phyloP scores from a whole-genome alignment of 192 early-diverging fungal genomes.

The Podila epicladia region DNA sequence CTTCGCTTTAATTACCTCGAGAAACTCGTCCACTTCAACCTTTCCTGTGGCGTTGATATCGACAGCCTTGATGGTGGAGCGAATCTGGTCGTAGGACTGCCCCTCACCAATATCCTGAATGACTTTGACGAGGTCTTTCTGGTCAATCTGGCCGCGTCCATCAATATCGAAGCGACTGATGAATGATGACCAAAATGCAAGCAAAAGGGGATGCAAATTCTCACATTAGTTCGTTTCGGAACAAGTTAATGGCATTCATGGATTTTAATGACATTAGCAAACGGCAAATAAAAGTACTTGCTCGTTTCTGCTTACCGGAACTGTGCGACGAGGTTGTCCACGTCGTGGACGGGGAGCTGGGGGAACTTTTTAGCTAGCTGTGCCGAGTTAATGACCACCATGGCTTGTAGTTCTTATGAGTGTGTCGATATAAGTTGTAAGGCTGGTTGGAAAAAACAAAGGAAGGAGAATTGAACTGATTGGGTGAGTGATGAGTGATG shows the following conservation, averaged over 20 bases:
- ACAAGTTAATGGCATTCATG: background rate
- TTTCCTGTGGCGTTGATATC: conserved; percentile 72
- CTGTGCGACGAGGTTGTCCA: conserved; percentile 59
- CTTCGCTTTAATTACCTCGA: conserved; percentile 65
- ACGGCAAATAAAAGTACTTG: background rate
- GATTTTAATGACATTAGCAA: too few relatives aligned
- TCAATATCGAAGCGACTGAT: conserved; percentile 64
- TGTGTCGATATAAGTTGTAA: background rate
- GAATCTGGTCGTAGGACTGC: conserved; percentile 80
- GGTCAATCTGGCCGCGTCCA: conserved; percentile 73
- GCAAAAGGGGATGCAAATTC: background rate
- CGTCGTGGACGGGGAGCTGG: conserved; percentile 58
- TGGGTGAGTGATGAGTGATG: background rate
- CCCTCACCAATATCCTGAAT: conserved; percentile 72
- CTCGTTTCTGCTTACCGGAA: conserved; percentile 53
- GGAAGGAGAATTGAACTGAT: background rate
- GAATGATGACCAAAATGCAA: background rate
- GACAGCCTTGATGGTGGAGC: conserved; percentile 72
- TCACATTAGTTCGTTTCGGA: background rate
- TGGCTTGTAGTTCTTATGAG: conserved; percentile 13
- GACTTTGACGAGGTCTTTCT: conserved; percentile 70
- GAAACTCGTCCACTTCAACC: conserved; percentile 83
- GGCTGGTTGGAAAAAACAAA: background rate
- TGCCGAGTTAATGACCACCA: conserved; percentile 62
- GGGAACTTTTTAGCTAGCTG: conserved; percentile 63